Conservation (phyloP, 176 grass and related monocot genomes). For the Carex littledalei region DNA sequence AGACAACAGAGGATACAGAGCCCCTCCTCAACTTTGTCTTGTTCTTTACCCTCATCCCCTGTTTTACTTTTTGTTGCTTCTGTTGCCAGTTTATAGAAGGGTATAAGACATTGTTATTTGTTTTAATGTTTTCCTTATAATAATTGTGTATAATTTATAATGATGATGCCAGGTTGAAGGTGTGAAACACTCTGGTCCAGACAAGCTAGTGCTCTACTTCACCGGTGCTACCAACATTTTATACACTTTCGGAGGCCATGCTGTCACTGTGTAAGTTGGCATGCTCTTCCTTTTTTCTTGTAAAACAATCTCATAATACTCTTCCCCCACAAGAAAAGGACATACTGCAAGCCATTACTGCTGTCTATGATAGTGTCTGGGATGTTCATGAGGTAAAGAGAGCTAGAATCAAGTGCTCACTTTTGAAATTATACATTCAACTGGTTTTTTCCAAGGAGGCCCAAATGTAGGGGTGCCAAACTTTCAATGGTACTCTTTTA, state of each 20-base stretch:
- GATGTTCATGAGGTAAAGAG: slow-evolving; percentile 2
- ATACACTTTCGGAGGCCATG: slow-evolving; percentile 47
- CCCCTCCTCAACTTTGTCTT: neutral
- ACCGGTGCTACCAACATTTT: slow-evolving; percentile 46
- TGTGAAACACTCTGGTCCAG: slow-evolving; percentile 34
- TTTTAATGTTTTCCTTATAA: neutral
- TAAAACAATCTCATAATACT: slow-evolving; percentile 10
- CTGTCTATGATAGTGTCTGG: neutral
- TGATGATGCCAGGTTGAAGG: slow-evolving; percentile 31
- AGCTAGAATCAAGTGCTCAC: neutral
- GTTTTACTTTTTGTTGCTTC: slow-evolving; percentile 8
- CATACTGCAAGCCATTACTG: neutral
- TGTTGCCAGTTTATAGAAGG: neutral
- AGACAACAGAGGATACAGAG: slow-evolving; percentile 17
- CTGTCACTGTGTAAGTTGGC: slow-evolving; percentile 47
- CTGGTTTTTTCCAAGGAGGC: neutral
- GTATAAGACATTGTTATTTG: neutral
- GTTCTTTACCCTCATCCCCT: neutral
- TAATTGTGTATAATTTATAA: neutral
- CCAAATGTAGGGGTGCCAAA: no score
- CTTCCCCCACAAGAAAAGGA: slow-evolving; percentile 8
- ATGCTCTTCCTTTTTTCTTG: neutral
- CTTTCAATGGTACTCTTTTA: no score
- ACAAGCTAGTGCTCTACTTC: slow-evolving; percentile 41
- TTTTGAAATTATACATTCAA: neutral